Conservation (phyloP, 257 asterid species). For the Handroanthus guayacan region DNA sequence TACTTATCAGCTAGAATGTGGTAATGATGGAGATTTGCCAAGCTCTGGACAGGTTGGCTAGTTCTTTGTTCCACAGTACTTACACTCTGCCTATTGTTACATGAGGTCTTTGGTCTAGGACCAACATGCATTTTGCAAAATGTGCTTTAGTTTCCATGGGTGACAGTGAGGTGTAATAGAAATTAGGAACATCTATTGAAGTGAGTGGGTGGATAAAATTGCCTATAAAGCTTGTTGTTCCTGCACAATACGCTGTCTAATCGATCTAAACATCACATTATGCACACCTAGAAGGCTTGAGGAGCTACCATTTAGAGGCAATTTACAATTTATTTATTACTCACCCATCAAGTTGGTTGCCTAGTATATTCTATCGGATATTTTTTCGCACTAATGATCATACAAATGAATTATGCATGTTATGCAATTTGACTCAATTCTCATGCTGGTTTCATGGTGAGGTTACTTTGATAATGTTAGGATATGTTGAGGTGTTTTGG, state of each 20-base stretch:
- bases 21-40: slow-evolving; percentile 85
- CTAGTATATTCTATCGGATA: background rate
- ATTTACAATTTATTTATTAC: background rate
- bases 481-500: too few species aligned
- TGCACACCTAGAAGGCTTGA: background rate
- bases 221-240: background rate
- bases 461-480: background rate
- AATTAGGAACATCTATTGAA: background rate
- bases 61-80: slow-evolving; percentile 16
- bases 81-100: slow-evolving; percentile 16
- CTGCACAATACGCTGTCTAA: background rate
- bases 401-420: background rate
- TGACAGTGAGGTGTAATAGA: background rate
- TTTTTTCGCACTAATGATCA: background rate
- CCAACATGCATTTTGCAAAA: background rate
- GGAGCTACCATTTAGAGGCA: background rate
- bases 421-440: background rate
- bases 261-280: background rate
- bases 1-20: slow-evolving; percentile 88
- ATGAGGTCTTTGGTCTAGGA: background rate
- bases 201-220: background rate
- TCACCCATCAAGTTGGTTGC: background rate
- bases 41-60: slow-evolving; percentile 87
- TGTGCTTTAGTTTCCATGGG: background rate
- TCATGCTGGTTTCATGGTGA: background rate